These are phyloP conservation scores for Boechera stricta DNA, from an alignment of 345 rosid genomes.

Conservation along the genomic window DNA sequence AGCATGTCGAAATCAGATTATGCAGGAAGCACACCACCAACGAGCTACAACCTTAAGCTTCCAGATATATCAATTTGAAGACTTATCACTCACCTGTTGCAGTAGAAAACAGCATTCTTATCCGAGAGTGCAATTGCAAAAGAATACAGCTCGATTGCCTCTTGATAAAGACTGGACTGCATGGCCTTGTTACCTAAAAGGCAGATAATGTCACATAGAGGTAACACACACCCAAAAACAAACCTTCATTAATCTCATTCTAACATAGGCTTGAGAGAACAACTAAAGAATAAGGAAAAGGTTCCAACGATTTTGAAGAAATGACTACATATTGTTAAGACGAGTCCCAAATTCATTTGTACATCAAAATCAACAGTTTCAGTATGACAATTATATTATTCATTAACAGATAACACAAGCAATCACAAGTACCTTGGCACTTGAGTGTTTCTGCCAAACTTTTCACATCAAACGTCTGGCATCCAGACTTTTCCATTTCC, in stretches of 20 bases:
- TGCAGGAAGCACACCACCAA: constrained; percentile 17
- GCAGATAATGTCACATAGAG: constrained; percentile 14
- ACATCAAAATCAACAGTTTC: no score
- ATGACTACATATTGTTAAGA: neutral
- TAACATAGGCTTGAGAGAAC: constrained; percentile 12
- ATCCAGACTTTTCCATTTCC: constrained; percentile 83
- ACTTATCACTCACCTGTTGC: constrained; percentile 68
- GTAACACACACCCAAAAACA: neutral
- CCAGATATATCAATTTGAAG: constrained; percentile 5
- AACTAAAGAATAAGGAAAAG: constrained; percentile 1
- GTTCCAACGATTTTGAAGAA: constrained; percentile 1
- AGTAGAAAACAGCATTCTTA: constrained; percentile 79
- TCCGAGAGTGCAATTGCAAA: constrained; percentile 69
- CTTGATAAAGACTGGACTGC: constrained; percentile 69
- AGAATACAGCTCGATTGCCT: constrained; percentile 79
- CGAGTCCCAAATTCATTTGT: no score
- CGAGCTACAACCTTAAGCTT: neutral
- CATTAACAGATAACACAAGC: neutral
- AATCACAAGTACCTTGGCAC: constrained; percentile 63
- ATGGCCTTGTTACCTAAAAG: constrained; percentile 82
- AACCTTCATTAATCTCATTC: neutral
- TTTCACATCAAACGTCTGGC: constrained; percentile 53
- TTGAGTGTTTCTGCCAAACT: constrained; percentile 76
- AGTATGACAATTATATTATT: neutral
- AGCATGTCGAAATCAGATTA: constrained; percentile 19